These are phyloP conservation scores for Microdochium bolleyi DNA, from an alignment of 2,329 filamentous ascomycete genomes.

Conservation along the genomic window DNA sequence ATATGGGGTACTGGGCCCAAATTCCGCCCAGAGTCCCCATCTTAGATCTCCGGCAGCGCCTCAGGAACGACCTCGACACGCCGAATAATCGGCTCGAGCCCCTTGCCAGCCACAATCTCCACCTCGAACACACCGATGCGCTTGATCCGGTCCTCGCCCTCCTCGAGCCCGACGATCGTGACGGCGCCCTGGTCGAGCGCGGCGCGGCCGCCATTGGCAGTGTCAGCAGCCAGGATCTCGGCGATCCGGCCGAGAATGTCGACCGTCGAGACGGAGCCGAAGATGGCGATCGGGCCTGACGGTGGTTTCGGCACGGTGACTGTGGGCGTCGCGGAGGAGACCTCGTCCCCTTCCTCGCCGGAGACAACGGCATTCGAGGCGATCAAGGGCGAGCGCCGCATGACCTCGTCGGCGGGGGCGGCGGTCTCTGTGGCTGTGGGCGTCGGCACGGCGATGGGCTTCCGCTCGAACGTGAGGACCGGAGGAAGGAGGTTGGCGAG, in stretches of 20 bases:
- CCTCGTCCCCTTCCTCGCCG: slow-evolving; percentile 2
- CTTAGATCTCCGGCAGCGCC: background rate
- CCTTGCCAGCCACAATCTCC: slow-evolving; percentile 20
- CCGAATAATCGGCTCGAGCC: slow-evolving; percentile 21
- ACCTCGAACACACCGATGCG: slow-evolving; percentile 30
- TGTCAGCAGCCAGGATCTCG: slow-evolving; percentile 19
- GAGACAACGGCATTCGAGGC: slow-evolving; percentile 15
- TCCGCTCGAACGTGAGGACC: slow-evolving; percentile 28
- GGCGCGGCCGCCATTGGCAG: slow-evolving; percentile 15
- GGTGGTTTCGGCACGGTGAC: slow-evolving; percentile 6
- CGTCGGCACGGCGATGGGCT: slow-evolving; percentile 18
- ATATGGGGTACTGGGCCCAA: too few relatives aligned
- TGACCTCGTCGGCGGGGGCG: slow-evolving; percentile 6
- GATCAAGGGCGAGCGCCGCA: slow-evolving; percentile 16
- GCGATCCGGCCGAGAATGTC: slow-evolving; percentile 27
- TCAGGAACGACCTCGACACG: slow-evolving; percentile 24
- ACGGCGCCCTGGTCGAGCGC: slow-evolving; percentile 25
- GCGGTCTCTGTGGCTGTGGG: slow-evolving; percentile 5
- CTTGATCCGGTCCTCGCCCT: slow-evolving; percentile 29
- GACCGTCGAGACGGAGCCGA: slow-evolving; percentile 30
- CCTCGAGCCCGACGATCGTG: slow-evolving; percentile 20
- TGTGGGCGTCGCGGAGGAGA: slow-evolving; percentile 5
- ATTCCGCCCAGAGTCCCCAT: too few relatives aligned
- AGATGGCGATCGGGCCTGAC: slow-evolving; percentile 21
- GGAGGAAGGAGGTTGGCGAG: slow-evolving; percentile 25